Evolutionary conservation across 2,329 filamentous ascomycete genomes (phyloP).

Genomic region (Aspergillus novoparasiticus): DNA sequence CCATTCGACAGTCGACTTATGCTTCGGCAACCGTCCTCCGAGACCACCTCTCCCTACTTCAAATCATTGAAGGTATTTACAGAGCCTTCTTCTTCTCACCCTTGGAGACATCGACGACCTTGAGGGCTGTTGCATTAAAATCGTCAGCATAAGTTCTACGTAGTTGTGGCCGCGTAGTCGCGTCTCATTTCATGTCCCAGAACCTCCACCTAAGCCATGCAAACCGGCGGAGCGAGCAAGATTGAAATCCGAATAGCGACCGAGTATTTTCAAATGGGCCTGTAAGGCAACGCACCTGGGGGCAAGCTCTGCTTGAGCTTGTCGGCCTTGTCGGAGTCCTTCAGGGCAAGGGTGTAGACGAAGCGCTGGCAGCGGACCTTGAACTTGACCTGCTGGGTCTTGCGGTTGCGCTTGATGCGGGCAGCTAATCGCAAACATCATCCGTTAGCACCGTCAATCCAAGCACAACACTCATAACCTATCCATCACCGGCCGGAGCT

Average conservation of each 20-base stretch:
- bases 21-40: conserved; percentile 30
- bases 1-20: conserved; percentile 33
- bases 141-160: conserved; percentile 23
- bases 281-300: conserved; percentile 71
- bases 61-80: conserved; percentile 37
- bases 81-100: conserved; percentile 49
- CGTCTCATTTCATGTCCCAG: neutral
- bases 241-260: neutral
- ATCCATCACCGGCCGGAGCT: neutral
- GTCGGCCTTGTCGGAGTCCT: conserved; percentile 99
- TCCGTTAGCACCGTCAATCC: conserved; percentile 14
- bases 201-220: neutral
- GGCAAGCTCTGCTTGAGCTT: conserved; percentile 99
- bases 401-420: conserved; percentile 94
- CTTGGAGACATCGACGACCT: conserved; percentile 50
- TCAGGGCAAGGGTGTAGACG: conserved; percentile 97
- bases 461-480: conserved; percentile 2
- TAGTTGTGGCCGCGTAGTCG: neutral
- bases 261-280: conserved; percentile 4
- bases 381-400: conserved; percentile 96
- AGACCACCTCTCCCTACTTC: conserved; percentile 26
- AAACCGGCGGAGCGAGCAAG: neutral
- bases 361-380: conserved; percentile 98
- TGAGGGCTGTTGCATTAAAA: conserved; percentile 39
- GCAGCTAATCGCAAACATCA: conserved; percentile 61